Conservation (phyloP, 2,329 filamentous ascomycete species). For the Corynespora cassiicola region DNA sequence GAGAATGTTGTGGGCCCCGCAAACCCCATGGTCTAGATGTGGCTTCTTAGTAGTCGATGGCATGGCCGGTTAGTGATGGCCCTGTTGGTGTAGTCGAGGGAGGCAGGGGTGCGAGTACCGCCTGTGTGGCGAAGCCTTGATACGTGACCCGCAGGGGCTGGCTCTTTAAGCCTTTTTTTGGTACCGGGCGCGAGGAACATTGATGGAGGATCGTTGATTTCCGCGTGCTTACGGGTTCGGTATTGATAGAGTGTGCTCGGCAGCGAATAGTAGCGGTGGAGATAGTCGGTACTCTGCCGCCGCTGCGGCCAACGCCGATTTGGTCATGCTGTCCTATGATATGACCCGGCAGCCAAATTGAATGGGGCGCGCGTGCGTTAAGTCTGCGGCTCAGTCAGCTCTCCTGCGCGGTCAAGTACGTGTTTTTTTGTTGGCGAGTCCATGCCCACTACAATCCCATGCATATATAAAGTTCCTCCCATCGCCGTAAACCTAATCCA, state of each 20-base stretch:
- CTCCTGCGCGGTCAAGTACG: slow-evolving; percentile 1
- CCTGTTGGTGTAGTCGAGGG: background rate
- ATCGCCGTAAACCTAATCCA: slow-evolving; percentile 1
- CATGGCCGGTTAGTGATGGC: slow-evolving; percentile 10
- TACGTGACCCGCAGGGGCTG: slow-evolving; percentile 22
- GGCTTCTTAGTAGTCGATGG: slow-evolving; percentile 7
- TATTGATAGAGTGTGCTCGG: slow-evolving; percentile 27
- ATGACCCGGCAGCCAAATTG: no score
- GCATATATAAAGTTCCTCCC: slow-evolving; percentile 21
- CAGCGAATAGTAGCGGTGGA: slow-evolving; percentile 27
- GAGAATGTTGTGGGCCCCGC: slow-evolving; percentile 1
- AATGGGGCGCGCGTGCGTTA: slow-evolving; percentile 16
- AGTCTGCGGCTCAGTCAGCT: slow-evolving; percentile 42
- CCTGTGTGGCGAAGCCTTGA: slow-evolving; percentile 34
- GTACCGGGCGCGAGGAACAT: slow-evolving; percentile 26
- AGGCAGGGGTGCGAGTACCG: slow-evolving; percentile 13
- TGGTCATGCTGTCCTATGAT: no score
- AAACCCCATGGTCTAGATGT: background rate
- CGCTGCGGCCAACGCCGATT: slow-evolving; percentile 21
- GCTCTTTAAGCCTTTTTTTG: slow-evolving; percentile 14
- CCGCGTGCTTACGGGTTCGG: slow-evolving; percentile 30
- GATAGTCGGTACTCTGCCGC: no score
- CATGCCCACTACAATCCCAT: slow-evolving; percentile 5
- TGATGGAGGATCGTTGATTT: slow-evolving; percentile 19
- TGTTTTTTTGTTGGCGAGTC: slow-evolving; percentile 1